phyloP scores from a whole-genome alignment of 129 eudicot species.

The Helianthus tuberosus region DNA sequence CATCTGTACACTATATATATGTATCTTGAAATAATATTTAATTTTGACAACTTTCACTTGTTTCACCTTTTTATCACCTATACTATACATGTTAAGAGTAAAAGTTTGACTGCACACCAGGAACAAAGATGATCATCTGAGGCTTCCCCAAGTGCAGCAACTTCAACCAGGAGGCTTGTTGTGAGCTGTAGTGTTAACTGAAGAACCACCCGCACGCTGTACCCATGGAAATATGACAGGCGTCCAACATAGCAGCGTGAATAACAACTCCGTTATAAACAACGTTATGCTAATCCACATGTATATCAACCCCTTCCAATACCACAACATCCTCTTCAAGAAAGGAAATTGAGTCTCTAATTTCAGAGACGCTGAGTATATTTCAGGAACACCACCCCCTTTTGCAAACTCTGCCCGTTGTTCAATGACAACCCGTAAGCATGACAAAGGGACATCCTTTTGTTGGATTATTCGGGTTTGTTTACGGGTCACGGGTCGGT shows the following conservation, averaged over 20 bases:
- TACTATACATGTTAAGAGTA: background rate
- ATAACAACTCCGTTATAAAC: slow-evolving; percentile 62
- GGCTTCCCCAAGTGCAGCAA: slow-evolving; percentile 13
- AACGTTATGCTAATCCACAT: slow-evolving; percentile 60
- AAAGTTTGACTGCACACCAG: slow-evolving; percentile 20
- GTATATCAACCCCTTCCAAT: slow-evolving; percentile 68
- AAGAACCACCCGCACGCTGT: slow-evolving; percentile 39
- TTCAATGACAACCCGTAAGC: slow-evolving; percentile 67
- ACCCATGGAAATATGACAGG: slow-evolving; percentile 56
- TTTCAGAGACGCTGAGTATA: slow-evolving; percentile 61
- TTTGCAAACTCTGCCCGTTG: slow-evolving; percentile 71
- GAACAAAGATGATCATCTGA: slow-evolving; percentile 19
- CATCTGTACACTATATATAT: background rate
- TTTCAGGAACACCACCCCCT: slow-evolving; percentile 81
- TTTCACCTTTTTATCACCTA: background rate
- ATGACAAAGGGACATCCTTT: slow-evolving; percentile 50
- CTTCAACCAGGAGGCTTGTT: slow-evolving; percentile 33
- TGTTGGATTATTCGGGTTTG: no score
- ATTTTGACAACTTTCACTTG: background rate
- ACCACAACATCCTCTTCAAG: slow-evolving; percentile 69
- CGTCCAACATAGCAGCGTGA: slow-evolving; percentile 63
- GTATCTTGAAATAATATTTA: background rate
- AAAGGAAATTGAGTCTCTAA: slow-evolving; percentile 79
- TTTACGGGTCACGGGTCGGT: no score
- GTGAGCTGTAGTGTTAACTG: slow-evolving; percentile 4